Conservation (phyloP, 2,329 filamentous ascomycete genomes). For the Hyphodiscus sp. region DNA sequence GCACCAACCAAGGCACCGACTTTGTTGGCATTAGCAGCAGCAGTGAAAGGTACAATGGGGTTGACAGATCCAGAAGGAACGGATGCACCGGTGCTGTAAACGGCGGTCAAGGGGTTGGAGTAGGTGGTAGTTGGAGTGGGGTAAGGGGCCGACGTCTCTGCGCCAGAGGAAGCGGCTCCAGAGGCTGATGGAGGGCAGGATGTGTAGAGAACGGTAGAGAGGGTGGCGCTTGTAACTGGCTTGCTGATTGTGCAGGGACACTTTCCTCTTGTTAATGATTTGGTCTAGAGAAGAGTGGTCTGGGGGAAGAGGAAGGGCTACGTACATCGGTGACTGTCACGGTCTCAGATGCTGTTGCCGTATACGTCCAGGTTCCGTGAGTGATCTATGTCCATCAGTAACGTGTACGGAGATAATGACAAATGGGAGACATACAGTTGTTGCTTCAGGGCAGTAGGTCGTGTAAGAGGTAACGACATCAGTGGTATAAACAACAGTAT, state of each 20-base stretch:
- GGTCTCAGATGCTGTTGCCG: not conserved
- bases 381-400: not conserved
- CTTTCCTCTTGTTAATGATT: not conserved
- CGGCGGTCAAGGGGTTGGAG: not conserved
- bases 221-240: not conserved
- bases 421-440: not conserved
- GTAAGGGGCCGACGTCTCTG: not conserved
- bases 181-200: not conserved
- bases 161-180: too few species aligned
- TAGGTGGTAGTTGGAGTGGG: not conserved
- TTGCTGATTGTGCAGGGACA: not conserved
- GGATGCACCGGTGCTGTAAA: not conserved
- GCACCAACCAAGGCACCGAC: not conserved
- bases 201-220: not conserved
- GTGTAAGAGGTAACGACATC: not conserved
- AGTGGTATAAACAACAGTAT: not conserved
- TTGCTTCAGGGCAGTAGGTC: not conserved
- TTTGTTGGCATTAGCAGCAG: not conserved
- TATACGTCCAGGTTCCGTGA: not conserved
- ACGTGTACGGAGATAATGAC: not conserved
- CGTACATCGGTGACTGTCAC: not conserved
- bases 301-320: not conserved
- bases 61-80: not conserved
- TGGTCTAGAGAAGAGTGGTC: not conserved
- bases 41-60: not conserved